A percentile compares a stretch with the other conserved stretches of the same genome.
Conservation (phyloP, 2,329 filamentous ascomycete species). For the Diaporthe ampelina region DNA sequence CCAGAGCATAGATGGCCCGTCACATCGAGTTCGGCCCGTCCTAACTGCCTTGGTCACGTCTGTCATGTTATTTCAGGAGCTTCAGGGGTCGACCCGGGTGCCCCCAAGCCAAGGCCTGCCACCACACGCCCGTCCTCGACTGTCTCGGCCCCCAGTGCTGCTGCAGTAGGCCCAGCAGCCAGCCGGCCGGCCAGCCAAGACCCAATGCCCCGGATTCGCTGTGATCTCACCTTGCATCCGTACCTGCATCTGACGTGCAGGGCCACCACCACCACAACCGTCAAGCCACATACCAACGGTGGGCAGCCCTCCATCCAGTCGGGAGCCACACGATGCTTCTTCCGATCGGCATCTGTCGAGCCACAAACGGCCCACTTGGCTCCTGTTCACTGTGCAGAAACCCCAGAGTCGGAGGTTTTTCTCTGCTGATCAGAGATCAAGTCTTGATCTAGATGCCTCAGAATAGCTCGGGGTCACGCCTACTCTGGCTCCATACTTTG, state of each 20-base stretch:
- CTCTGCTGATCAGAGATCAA: slow-evolving; percentile 11
- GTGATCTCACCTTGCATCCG: slow-evolving; percentile 27
- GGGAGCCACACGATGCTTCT: background rate
- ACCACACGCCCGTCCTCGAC: slow-evolving; percentile 2
- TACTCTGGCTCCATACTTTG: background rate
- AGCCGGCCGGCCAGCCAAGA: background rate
- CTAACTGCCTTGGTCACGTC: background rate
- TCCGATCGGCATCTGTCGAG: slow-evolving; percentile 17
- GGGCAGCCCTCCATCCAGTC: background rate
- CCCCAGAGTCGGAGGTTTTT: slow-evolving; percentile 8
- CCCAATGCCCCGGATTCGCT: slow-evolving; percentile 26
- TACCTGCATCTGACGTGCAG: slow-evolving; percentile 33
- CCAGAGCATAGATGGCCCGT: background rate
- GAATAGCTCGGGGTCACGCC: background rate
- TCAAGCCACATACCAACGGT: background rate
- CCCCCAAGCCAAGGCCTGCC: slow-evolving; percentile 17
- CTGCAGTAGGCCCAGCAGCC: background rate
- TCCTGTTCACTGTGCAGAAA: background rate
- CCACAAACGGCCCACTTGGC: slow-evolving; percentile 14
- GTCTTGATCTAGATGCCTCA: background rate
- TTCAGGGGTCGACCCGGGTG: slow-evolving; percentile 27
- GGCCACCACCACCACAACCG: background rate
- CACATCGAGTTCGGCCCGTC: background rate
- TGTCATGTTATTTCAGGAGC: slow-evolving; percentile 16
- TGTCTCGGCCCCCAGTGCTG: slow-evolving; percentile 7